Evolutionary conservation across 1,139 yeast species (phyloP).

Genomic region (Geotrichum australiense): DNA sequence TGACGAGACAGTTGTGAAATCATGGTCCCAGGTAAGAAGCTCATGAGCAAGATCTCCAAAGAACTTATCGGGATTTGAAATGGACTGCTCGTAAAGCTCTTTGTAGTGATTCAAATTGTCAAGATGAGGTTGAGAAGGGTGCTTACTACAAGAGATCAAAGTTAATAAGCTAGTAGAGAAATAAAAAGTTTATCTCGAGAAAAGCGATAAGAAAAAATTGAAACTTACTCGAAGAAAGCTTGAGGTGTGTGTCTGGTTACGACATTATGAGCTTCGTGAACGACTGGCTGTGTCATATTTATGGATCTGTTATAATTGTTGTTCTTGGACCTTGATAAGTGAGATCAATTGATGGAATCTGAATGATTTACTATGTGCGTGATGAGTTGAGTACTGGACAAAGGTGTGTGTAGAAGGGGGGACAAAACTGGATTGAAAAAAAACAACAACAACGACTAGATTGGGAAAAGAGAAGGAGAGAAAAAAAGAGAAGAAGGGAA

Average conservation of each 20-base stretch:
- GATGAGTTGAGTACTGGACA: background rate
- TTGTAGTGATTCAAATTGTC: slow-evolving; percentile 59
- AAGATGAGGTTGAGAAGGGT: slow-evolving; percentile 36
- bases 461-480: background rate
- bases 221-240: slow-evolving; percentile 56
- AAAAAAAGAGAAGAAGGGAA: background rate
- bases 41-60: slow-evolving; percentile 80
- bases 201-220: slow-evolving; percentile 32
- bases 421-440: slow-evolving; percentile 2
- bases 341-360: background rate
- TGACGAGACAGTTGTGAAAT: slow-evolving; percentile 57
- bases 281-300: slow-evolving; percentile 30
- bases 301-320: background rate
- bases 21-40: slow-evolving; percentile 76
- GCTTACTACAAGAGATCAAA: slow-evolving; percentile 30
- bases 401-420: slow-evolving; percentile 2
- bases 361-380: background rate
- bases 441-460: background rate
- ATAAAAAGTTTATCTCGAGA: background rate
- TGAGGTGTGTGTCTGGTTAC: slow-evolving; percentile 60
- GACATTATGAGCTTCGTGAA: slow-evolving; percentile 76
- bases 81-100: slow-evolving; percentile 66
- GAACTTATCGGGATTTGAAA: slow-evolving; percentile 73
- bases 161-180: slow-evolving; percentile 15
- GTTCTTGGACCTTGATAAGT: background rate